Conservation (phyloP, 164 flowering plant species). For the Taxillus chinensis region DNA sequence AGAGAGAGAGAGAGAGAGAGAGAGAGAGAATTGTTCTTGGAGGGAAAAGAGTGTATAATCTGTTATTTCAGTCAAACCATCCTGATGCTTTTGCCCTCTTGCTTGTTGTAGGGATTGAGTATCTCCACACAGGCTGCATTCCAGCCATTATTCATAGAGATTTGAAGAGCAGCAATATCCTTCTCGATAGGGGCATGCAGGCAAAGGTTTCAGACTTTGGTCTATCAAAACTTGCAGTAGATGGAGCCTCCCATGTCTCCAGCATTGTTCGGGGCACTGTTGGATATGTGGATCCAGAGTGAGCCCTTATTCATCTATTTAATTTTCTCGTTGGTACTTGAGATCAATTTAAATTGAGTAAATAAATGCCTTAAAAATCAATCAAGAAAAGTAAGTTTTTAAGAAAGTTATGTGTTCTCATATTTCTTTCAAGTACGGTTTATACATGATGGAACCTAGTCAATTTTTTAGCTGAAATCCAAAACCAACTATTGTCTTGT, state of each 20-base stretch:
- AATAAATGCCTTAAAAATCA: no score
- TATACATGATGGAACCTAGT: no score
- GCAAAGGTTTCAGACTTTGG: conserved; percentile 99
- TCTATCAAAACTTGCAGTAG: conserved; percentile 91
- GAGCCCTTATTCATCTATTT: conserved; percentile 19
- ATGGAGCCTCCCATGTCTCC: conserved; percentile 84
- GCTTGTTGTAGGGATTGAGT: conserved; percentile 71
- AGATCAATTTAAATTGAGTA: neutral
- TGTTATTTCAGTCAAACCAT: neutral
- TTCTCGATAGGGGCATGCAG: conserved; percentile 87
- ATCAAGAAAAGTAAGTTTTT: no score
- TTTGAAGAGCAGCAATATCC: conserved; percentile 91
- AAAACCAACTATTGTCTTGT: no score
- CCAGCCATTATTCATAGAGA: conserved; percentile 91
- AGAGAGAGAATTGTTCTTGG: no score
- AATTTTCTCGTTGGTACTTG: neutral
- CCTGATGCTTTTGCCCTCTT: conserved; percentile 4
- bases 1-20: neutral
- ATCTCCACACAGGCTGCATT: conserved; percentile 92
- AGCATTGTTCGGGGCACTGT: conserved; percentile 97
- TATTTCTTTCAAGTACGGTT: no score
- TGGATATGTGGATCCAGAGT: conserved; percentile 99
- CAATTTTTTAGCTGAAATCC: no score
- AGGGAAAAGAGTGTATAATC: no score
- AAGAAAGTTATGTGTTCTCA: no score